Conservation (phyloP, 305 asterid genomes). For the Fraxinus albicans region DNA sequence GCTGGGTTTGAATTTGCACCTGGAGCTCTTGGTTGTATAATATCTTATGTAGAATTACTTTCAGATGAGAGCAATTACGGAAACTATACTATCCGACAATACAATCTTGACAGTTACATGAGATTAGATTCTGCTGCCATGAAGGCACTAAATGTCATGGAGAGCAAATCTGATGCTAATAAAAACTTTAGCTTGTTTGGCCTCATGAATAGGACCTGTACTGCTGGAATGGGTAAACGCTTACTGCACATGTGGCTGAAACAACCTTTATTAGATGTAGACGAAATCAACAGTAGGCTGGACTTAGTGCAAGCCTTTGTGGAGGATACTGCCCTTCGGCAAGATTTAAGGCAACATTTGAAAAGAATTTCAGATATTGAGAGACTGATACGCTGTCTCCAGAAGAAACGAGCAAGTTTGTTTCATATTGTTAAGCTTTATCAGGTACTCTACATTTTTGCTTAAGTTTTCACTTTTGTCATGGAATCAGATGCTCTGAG, state of each 20-base stretch:
- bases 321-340: conserved; percentile 81
- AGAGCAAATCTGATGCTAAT: conserved; percentile 96
- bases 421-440: conserved; percentile 92
- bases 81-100: conserved; percentile 60
- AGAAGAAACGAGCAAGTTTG: conserved; percentile 71
- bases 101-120: conserved; percentile 83
- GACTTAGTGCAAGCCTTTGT: conserved; percentile 92
- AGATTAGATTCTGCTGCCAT: conserved; percentile 98
- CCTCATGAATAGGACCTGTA: conserved; percentile 91
- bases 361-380: conserved; percentile 93
- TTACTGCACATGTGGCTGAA: conserved; percentile 90
- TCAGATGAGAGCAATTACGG: conserved; percentile 93
- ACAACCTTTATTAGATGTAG: conserved; percentile 81
- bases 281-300: conserved; percentile 76
- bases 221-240: conserved; percentile 98
- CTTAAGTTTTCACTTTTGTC: conserved; percentile 6
- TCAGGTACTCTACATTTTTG: conserved; percentile 57
- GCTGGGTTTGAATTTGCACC: conserved; percentile 81
- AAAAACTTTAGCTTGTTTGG: conserved; percentile 95
- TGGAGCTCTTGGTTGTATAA: conserved; percentile 72
- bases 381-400: conserved; percentile 70
- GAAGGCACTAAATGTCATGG: conserved; percentile 98
- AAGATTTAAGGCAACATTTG: conserved; percentile 87
- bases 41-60: conserved; percentile 79
- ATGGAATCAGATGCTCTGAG: neutral